Base-by-base conservation (phyloP, 176 grass and related monocot species). In the Melocanna baccifera region DNA sequence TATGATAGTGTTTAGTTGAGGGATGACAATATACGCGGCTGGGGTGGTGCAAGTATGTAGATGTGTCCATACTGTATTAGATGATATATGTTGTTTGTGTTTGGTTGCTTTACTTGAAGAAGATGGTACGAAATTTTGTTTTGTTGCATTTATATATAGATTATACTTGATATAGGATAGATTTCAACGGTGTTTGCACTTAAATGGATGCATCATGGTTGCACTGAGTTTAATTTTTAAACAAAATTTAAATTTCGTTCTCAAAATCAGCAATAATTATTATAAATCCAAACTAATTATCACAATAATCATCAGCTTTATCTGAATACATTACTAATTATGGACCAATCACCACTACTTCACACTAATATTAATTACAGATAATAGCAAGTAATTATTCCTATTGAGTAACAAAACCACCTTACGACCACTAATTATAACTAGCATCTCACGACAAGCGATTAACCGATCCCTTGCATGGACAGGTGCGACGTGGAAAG, bases 371-470 rank as follows among this genome's bases (percentile, higher is more conserved):
- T 20, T 16, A 46, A 75, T 19, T 29, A 67, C 9, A 30, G n/a
- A 45, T 55, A 22, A 68, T 20, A 68, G 1, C 11, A 56, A 34
- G 40, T 69, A 32, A 85, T 85, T 67, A 52, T 68, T 39, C 16
- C 48, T 37, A 81, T 59, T 28, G 73, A 87, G 62, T 67, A 48
- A 22, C 15, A 56, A 76, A 76, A 58, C 16, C 85, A 66, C 51
- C 47, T 40, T 61, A 59, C 22, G 9, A 3, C 64, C 37, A 42
- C 22, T 43, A 43, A 13, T 37, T 6, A 48, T 22, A 22, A 14
- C 68, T 14, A 15, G 15, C 70, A 0, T 30, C 2, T 0, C 16
- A 15, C 8, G 30, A 6, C 0, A 36, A 40, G 3, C 4, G 16
- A 73, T 52, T 73, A 34, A 11, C 9, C 5, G 15, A 46, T 28